Evolutionary conservation across 1,139 yeast genomes (phyloP).

Genomic region (Zygosaccharomyces sapae): DNA sequence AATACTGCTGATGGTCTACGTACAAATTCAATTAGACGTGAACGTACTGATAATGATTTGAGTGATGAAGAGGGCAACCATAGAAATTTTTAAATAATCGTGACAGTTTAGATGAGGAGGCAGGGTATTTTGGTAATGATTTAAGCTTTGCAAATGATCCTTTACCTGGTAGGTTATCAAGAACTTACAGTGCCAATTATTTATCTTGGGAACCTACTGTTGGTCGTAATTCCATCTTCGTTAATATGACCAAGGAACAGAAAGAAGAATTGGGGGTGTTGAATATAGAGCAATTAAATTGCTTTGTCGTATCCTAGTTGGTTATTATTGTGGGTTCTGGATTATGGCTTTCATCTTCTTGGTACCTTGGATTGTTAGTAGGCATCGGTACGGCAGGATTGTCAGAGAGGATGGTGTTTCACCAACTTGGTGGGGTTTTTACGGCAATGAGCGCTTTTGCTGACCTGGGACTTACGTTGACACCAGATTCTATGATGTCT

Average conservation of each 20-base stretch:
- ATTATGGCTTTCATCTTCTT: slow-evolving; percentile 54
- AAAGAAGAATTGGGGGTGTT: slow-evolving; percentile 92
- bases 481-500: slow-evolving; percentile 70
- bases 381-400: slow-evolving; percentile 41
- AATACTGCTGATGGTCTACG: slow-evolving; percentile 12
- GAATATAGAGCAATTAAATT: slow-evolving; percentile 87
- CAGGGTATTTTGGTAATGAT: slow-evolving; percentile 27
- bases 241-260: slow-evolving; percentile 73
- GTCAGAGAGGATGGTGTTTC: slow-evolving; percentile 55
- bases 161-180: slow-evolving; percentile 20
- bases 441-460: slow-evolving; percentile 74
- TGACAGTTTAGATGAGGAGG: slow-evolving; percentile 20
- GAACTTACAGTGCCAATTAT: slow-evolving; percentile 55
- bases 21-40: slow-evolving; percentile 16
- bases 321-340: slow-evolving; percentile 75
- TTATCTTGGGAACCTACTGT: slow-evolving; percentile 85
- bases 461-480: slow-evolving; percentile 77
- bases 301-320: slow-evolving; percentile 59
- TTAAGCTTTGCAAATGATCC: slow-evolving; percentile 12
- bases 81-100: slow-evolving; percentile 1
- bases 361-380: slow-evolving; percentile 59
- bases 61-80: slow-evolving; percentile 14
- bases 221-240: slow-evolving; percentile 94
- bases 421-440: slow-evolving; percentile 91
- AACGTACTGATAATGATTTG: slow-evolving; percentile 16